Evolutionary conservation across 2,329 filamentous ascomycete species (phyloP).

Genomic region (Neophaeococcomyces mojaviensis): DNA sequence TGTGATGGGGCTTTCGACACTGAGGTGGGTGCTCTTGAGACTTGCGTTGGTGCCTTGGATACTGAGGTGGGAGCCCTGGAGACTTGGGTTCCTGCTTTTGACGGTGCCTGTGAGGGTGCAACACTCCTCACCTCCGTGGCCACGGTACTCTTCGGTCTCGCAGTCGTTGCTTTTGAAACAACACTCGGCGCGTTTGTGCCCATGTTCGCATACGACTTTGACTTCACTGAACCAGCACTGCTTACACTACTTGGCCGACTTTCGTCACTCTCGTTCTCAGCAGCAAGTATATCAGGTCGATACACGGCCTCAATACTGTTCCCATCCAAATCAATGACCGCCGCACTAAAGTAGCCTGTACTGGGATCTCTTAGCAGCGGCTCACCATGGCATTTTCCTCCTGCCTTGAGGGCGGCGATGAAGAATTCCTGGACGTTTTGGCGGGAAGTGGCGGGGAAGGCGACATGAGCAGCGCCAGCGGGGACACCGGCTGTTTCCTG

Average conservation of each 20-base stretch:
- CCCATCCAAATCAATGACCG: constrained; percentile 68
- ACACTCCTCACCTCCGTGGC: constrained; percentile 82
- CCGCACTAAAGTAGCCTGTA: constrained; percentile 54
- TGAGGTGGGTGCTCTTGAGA: constrained; percentile 7
- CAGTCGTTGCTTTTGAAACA: not conserved
- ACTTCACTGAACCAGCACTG: constrained; percentile 4
- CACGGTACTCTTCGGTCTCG: constrained; percentile 73
- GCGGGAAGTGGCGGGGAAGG: constrained; percentile 61
- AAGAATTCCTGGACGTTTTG: constrained; percentile 66
- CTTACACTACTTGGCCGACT: constrained; percentile 7
- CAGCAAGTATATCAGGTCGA: constrained; percentile 31
- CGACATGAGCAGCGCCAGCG: constrained; percentile 52
- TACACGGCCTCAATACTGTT: constrained; percentile 77
- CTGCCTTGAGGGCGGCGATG: constrained; percentile 59
- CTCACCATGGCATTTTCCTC: constrained; percentile 51
- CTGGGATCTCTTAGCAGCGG: constrained; percentile 45
- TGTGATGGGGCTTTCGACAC: constrained; percentile 9
- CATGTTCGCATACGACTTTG: not conserved
- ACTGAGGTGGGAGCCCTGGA: not conserved
- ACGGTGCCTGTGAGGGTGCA: constrained; percentile 5
- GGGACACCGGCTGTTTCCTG: constrained; percentile 50
- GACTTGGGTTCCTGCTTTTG: not conserved
- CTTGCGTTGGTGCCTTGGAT: constrained; percentile 12
- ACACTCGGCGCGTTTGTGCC: constrained; percentile 5
- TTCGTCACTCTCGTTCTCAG: constrained; percentile 27